Conservation (phyloP, 2,329 filamentous ascomycete species). For the Apiospora rasikravindrae region DNA sequence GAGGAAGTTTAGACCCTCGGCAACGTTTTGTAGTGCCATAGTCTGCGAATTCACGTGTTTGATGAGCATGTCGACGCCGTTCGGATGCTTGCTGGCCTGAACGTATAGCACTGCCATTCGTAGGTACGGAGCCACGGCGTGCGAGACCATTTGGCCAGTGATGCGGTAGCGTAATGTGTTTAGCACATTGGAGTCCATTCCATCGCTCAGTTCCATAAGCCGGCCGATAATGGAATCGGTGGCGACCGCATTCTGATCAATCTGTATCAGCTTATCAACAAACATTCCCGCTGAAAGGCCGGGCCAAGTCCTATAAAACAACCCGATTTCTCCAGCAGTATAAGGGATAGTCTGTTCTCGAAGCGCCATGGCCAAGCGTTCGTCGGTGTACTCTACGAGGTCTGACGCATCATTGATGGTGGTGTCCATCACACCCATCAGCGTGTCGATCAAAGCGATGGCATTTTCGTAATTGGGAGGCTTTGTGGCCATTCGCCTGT, state of each 20-base stretch:
- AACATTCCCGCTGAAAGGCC: conserved; percentile 54
- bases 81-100: conserved; percentile 42
- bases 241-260: conserved; percentile 60
- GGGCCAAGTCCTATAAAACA: conserved; percentile 51
- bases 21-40: conserved; percentile 46
- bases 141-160: conserved; percentile 52
- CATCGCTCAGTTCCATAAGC: conserved; percentile 58
- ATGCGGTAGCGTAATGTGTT: conserved; percentile 60
- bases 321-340: conserved; percentile 50
- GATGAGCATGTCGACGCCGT: conserved; percentile 46
- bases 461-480: conserved; percentile 60
- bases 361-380: conserved; percentile 44
- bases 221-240: conserved; percentile 62
- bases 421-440: conserved; percentile 51
- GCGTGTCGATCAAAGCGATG: conserved; percentile 53
- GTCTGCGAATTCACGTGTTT: conserved; percentile 51
- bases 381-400: conserved; percentile 45
- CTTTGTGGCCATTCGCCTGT: conserved; percentile 54
- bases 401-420: conserved; percentile 36
- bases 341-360: conserved; percentile 48
- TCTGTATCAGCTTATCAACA: conserved; percentile 67
- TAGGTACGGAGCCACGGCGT: conserved; percentile 60
- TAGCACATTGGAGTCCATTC: conserved; percentile 58
- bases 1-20: conserved; percentile 56
- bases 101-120: conserved; percentile 63